These are phyloP conservation scores for Bullera alba DNA, from an alignment of 768 basidiomycete species.

Conservation along the genomic window DNA sequence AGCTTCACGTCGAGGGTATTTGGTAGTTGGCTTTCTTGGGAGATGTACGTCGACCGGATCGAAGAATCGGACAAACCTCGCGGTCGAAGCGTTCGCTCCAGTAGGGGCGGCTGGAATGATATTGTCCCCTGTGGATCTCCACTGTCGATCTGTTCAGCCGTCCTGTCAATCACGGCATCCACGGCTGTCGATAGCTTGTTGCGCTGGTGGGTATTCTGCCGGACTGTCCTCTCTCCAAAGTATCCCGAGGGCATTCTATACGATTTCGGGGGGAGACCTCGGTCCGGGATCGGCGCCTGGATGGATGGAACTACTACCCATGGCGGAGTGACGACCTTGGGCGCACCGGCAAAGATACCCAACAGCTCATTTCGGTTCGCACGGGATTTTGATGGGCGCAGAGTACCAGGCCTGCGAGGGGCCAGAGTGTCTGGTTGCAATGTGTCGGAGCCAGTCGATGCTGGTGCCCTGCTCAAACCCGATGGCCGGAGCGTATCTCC, in stretches of 20 bases:
- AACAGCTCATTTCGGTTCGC: conserved; percentile 51
- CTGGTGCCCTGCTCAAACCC: not conserved
- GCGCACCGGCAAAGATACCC: conserved; percentile 87
- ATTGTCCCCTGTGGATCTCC: not conserved
- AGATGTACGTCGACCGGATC: conserved; percentile 75
- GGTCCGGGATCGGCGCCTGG: conserved; percentile 36
- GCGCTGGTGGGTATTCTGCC: conserved; percentile 16
- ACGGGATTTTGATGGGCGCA: conserved; percentile 26
- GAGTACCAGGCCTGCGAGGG: conserved; percentile 8
- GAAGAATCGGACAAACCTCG: conserved; percentile 88
- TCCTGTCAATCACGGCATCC: conserved; percentile 68
- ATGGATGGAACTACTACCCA: too few species aligned
- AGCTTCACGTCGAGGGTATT: conserved; percentile 2
- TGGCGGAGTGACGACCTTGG: conserved; percentile 49
- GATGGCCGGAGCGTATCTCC: too few species aligned
- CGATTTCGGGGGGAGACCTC: not conserved
- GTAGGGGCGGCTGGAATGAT: conserved; percentile 49
- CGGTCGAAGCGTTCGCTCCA: conserved; percentile 58
- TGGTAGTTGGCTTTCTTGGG: conserved; percentile 22
- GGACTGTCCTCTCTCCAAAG: conserved; percentile 23
- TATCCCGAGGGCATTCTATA: conserved; percentile 24
- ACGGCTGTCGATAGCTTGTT: conserved; percentile 41
- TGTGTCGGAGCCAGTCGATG: conserved; percentile 1
- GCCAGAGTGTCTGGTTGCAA: conserved; percentile 7
- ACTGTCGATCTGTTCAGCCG: conserved; percentile 43